A percentile compares a stretch with the other conserved stretches of the same genome.
phyloP scores from a whole-genome alignment of 495 filamentous ascomycete genomes.

The Opeltia flavorubescens region DNA sequence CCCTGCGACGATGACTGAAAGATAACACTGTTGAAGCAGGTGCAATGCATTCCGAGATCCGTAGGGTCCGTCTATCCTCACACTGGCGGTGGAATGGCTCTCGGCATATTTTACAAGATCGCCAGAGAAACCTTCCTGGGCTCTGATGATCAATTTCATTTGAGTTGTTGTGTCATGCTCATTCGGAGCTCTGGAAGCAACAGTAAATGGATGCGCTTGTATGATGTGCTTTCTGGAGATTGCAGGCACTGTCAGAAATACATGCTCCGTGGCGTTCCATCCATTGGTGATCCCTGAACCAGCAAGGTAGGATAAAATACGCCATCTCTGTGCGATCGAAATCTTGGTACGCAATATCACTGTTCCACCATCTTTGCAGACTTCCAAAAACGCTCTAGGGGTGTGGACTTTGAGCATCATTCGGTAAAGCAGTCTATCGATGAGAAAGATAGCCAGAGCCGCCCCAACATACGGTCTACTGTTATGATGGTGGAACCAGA shows the following conservation, averaged over 20 bases:
- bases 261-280: conserved; percentile 43
- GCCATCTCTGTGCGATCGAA: not conserved
- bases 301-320: not conserved
- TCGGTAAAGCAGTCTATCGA: conserved; percentile 44
- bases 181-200: conserved; percentile 34
- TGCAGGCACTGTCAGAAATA: conserved; percentile 40
- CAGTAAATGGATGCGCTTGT: conserved; percentile 48
- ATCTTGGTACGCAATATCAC: conserved; percentile 25
- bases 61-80: conserved; percentile 44
- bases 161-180: conserved; percentile 20
- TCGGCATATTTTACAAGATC: conserved; percentile 36
- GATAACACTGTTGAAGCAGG: conserved; percentile 25
- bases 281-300: conserved; percentile 26
- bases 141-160: conserved; percentile 40
- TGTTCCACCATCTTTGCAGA: conserved; percentile 37
- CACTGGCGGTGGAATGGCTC: conserved; percentile 19
- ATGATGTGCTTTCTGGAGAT: conserved; percentile 30
- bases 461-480: conserved; percentile 26
- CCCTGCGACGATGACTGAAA: conserved; percentile 41
- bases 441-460: conserved; percentile 37
- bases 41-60: conserved; percentile 33
- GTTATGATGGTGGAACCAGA: conserved; percentile 38
- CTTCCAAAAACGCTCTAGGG: conserved; percentile 27
- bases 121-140: conserved; percentile 42
- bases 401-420: conserved; percentile 28